Base-by-base conservation (phyloP, 306 rosid species). In the Echinosophora koreensis region DNA sequence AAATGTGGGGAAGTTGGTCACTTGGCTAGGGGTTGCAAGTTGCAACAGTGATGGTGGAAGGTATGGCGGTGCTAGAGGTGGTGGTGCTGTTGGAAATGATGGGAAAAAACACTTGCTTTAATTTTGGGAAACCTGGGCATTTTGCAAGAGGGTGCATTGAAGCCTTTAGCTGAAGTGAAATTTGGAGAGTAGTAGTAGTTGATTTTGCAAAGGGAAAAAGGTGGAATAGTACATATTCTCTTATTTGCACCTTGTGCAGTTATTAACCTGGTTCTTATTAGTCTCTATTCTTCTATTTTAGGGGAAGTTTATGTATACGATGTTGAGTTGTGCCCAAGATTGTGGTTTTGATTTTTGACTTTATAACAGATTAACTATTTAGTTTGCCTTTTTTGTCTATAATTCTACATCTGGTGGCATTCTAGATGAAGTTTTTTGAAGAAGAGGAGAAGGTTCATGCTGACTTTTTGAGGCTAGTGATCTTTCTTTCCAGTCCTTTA, bases 81-180 rank as follows among this genome's bases (percentile, higher is more conserved):
- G 68, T 3, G 78, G 72, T 0, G 72, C 80, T 0, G 80, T 81
- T 0, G 88, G 79, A 0, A 68, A 78, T 35, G 78, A 59, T 30
- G 79, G 85, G 2, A n/a, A 66, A 56, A 10, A 79, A 22, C 49
- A 75, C 80, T 1, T 90, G 95, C 77, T 92, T 87, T 55, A 86
- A 88, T 47, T 92, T 96, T 70, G 97, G 97, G 80, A 85, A 88
- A 78, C 81, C 88, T 8, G 93, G 93, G 16, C 96, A 90, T 80
- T 83, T 91, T 78, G 97, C 97, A 0, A 89, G 86, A 80, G 98
- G 91, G 42, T 91, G 98, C 73, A 71, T 88, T 7, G 84, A 81
- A 4, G 82, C 80, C 3, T 60, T 88, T 66, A 87, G 78, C n/a
- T 83, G 83, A 81, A 13, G 56, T 15, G 46, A 22, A 77, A 13